Base-by-base conservation (phyloP, 2,329 filamentous ascomycete species). In the Aspergillus sergii region DNA sequence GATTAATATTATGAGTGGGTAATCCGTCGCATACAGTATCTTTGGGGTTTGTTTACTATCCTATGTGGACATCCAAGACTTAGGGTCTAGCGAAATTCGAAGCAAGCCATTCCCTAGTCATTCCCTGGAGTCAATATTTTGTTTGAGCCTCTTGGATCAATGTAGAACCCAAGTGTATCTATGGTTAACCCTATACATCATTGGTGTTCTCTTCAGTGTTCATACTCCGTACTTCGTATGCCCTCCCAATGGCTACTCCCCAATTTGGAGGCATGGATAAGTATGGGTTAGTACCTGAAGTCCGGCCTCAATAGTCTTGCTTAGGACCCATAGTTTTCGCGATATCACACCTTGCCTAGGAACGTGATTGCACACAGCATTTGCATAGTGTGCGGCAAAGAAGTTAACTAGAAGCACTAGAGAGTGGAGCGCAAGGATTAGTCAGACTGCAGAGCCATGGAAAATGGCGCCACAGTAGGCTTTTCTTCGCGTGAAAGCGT, bases 361-460 rank as follows among this genome's bases (percentile, higher is more conserved):
- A 48, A 58, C 32, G 19, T 48, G 41, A 36, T 32, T 45, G 51
- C 51, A 39, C 51, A 55, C 5, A 55, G n/a, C 16, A 26, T 39
- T 55, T 39, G 10, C 39, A 64, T 67, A 57, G 67, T 48, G 65
- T 55, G 66, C 64, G 64, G 66, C 58, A 66, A 68, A 67, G 67
- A 67, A 68, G 16, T 39, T 61, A 62, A 66, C 68, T 73, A 74
- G 63, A 69, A 67, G 54, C 66, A 73, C 68, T 73, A 74, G 71
- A 63, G 28, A 41, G 71, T 73, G 72, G 72, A 57, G 62, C 12
- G 32, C 39, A 9, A 39, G 14, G 26, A 57, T 60, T 63, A 64
- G 61, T 53, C 53, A 39, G 21, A 39, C 11, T 41, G 55, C 45
- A 28, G 62, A 62, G 67, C 71, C 63, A 69, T 67, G 56, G 64